Conservation (phyloP, 495 filamentous ascomycete species). For the Letharia columbiana region DNA sequence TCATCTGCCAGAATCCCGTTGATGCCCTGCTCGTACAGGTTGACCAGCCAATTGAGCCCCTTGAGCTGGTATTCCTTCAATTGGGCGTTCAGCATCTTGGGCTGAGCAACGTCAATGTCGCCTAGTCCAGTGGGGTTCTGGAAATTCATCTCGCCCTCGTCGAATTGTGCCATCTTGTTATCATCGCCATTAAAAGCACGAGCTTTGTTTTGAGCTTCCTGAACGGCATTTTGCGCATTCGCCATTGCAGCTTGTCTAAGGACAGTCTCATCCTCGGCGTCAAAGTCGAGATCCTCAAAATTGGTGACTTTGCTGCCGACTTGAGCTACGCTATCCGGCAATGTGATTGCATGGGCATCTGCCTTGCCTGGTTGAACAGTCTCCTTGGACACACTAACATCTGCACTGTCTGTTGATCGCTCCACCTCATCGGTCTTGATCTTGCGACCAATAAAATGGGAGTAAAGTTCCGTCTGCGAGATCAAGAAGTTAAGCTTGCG, state of each 20-base stretch:
- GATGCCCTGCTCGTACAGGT: constrained; percentile 98
- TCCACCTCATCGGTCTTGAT: constrained; percentile 94
- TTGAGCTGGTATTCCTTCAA: constrained; percentile 98
- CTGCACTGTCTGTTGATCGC: constrained; percentile 68
- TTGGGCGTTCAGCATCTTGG: constrained; percentile 84
- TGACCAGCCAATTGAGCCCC: constrained; percentile 97
- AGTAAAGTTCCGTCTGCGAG: constrained; percentile 96
- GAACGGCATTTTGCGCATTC: constrained; percentile 93
- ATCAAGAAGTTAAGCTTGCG: constrained; percentile 99
- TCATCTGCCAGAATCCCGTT: constrained; percentile 98
- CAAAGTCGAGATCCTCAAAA: constrained; percentile 92
- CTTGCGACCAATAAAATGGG: constrained; percentile 98
- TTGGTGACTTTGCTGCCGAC: constrained; percentile 67
- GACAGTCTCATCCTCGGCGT: constrained; percentile 81
- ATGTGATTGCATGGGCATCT: constrained; percentile 42
- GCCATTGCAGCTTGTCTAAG: constrained; percentile 79
- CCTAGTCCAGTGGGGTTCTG: constrained; percentile 94
- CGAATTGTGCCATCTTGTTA: constrained; percentile 42
- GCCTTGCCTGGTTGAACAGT: constrained; percentile 39
- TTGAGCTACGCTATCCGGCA: constrained; percentile 51
- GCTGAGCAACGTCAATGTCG: constrained; percentile 87
- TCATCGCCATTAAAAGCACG: constrained; percentile 76
- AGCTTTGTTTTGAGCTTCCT: constrained; percentile 87
- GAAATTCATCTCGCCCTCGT: constrained; percentile 96
- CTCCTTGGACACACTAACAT: constrained; percentile 47